Conservation (phyloP, 495 filamentous ascomycete species). For the Talaromyces liani region DNA sequence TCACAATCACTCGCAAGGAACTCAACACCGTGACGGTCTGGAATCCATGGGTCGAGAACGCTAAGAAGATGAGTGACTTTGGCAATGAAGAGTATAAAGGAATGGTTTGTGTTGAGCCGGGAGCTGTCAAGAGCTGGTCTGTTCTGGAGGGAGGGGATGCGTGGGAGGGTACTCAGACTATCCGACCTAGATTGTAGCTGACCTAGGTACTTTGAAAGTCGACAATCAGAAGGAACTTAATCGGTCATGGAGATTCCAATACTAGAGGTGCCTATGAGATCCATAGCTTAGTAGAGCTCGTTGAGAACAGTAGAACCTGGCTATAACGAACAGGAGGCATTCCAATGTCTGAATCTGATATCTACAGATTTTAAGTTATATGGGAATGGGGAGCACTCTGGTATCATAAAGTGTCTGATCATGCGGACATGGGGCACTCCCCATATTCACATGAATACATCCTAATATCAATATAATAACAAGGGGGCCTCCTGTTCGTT, state of each 20-base stretch:
- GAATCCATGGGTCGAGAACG: conserved; percentile 93
- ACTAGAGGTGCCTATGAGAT: background rate
- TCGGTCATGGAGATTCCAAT: background rate
- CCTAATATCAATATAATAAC: too few species aligned
- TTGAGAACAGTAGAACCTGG: too few species aligned
- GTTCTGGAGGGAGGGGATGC: conserved; percentile 78
- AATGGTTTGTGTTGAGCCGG: conserved; percentile 93
- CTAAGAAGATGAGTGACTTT: conserved; percentile 77
- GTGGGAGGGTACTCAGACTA: conserved; percentile 83
- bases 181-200: conserved; percentile 29
- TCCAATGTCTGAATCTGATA: too few species aligned
- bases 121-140: conserved; percentile 73
- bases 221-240: background rate
- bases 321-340: too few species aligned
- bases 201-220: background rate
- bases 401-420: too few species aligned
- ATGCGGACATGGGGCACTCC: too few species aligned
- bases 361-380: too few species aligned
- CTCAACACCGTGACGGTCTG: conserved; percentile 85
- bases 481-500: too few species aligned
- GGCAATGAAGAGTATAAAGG: conserved; percentile 78
- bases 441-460: too few species aligned
- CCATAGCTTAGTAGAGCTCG: too few species aligned
- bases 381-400: too few species aligned
- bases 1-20: conserved; percentile 69